Base-by-base conservation (phyloP, 768 basidiomycete genomes). In the Mycena haematopus region DNA sequence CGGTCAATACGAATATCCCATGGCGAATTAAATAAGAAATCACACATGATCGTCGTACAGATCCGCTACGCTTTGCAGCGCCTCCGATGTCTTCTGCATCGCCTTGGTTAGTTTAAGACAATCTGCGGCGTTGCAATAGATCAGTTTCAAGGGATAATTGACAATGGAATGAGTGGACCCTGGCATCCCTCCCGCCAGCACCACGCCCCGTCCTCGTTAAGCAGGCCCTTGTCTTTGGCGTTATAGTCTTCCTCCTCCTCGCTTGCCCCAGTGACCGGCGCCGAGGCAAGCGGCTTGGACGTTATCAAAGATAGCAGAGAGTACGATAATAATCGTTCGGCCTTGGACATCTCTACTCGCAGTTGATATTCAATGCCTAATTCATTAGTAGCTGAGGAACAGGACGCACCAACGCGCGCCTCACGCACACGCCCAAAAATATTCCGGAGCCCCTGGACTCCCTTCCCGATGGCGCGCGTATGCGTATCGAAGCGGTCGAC, bases 181-280 rank as follows among this genome's bases (percentile, higher is more conserved):
- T 82, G 74, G 71, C 93, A 94, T 3, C 80, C 81, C 56, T 95
- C 91, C 25, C 87, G 81, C 92, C 93, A 96, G 72, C 92, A 93
- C 91, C 93, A 92, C 3, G 91, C 92, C 1, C 91, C 89, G 25
- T 91, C 84, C 10, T 80, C 78, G 65, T 93, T 94, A 56, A 86
- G 68, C 52, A 89, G 70, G 0, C 90, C 89, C 60, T 81, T 85
- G n/a, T 72, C 72, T 57, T 80, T 80, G 38, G 73, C 67, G 22
- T 69, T 70, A 4, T 74, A 65, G 15, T 76, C 74, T 14, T 79
- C 81, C 52, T 86, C 84, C 36, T 86, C 83, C 44, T 83, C 81
- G 0, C 79, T 80, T 1, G 80, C 76, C 6, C 81, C 84, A 25
- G 80, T 71, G 22, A 79, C 77, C 10, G 83, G 78, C 6, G 81